Base-by-base conservation (phyloP, 345 rosid genomes). In the Aquilaria yunnanensis region DNA sequence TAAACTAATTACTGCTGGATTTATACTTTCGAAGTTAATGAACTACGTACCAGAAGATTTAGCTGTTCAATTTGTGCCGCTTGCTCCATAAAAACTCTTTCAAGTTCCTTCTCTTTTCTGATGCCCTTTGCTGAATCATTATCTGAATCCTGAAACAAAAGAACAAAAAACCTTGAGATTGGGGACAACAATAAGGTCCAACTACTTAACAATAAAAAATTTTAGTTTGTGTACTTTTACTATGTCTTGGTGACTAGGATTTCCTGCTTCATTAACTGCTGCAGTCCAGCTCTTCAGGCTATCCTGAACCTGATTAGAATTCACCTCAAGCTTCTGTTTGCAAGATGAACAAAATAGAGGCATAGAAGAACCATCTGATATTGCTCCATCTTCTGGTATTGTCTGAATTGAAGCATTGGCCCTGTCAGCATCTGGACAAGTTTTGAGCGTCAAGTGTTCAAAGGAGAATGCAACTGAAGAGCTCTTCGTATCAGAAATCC, bases 1-100 rank as follows among this genome's bases (percentile, higher is more conserved):
- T 29, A 71, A 54, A 10, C 60, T 12, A 34, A 32, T 52, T 37
- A 14, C 34, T 9, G 33, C 11, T 2, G 30, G 32, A 30, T 30
- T 54, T 23, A 23, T 2, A 66, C 34, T 51, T 9, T 29, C 14
- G 58, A 23, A 33, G 71, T 52, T 10, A 67, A 53, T 9, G 34
- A 64, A 53, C 73, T 73, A 54, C 60, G 68, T 57, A 90, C 94
- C 87, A 78, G 67, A 32, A 51, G 70, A 59, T 66, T 88, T 55
- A 94, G 78, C 77, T 75, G 78, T 78, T 88, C 82, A 72, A 94
- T 88, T 80, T 81, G 81, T 62, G 87, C 86, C 63, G 85, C 95
- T 75, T 94, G 97, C 72, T 86, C 85, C 72, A 33, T 55, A 64
- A 95, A 90, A 59, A 83, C 30, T 16, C 47, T 76, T 85, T 94